Base-by-base conservation (phyloP, 2,329 filamentous ascomycete genomes). In the Arachnopeziza araneosa region DNA sequence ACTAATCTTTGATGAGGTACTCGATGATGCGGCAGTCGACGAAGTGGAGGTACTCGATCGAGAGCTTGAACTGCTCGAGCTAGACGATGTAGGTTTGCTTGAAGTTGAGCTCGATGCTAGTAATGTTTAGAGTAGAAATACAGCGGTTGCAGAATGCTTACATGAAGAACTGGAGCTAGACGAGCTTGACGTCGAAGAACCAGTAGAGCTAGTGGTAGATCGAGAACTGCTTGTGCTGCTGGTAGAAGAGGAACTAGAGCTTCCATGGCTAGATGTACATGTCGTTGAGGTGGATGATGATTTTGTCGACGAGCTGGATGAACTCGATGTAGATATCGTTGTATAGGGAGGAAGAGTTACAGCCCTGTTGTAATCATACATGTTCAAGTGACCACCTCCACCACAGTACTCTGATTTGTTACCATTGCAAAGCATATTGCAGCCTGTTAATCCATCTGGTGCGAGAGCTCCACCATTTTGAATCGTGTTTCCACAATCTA, bases 301-400 rank as follows among this genome's bases (percentile, higher is more conserved):
- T n/a, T n/a, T n/a, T 4, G 2, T 44, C 4, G 36, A 7, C 12
- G 36, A 44, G 17, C 12, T 44, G 4, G 50, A 52, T 24, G 50
- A 23, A n/a, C n/a, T n/a, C n/a, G n/a, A n/a, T 3, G 36, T 17
- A 5, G 17, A 14, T 3, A 52, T 24, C 9, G 50, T 52, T 5
- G 50, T 52, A 22, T 24, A 52, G 3, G 50, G 50, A 17, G 50
- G 50, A 3, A 52, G 50, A 14, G 50, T 23, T 6, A 52, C 50
- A 23, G 21, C 24, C 10, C 22, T n/a, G 14, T 52, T 52, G 14
- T 23, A 52, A 52, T 52, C 24, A n/a, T 52, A 52, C 21, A 52
- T 14, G n/a, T 52, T 24, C 24, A 52, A 23, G 55, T 70, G 61
- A 60, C 65, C 67, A 24, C 4, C 7, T 4, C 50, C 50, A 6